phyloP scores from a whole-genome alignment of 495 filamentous ascomycete species.

The Xylaria scruposa region DNA sequence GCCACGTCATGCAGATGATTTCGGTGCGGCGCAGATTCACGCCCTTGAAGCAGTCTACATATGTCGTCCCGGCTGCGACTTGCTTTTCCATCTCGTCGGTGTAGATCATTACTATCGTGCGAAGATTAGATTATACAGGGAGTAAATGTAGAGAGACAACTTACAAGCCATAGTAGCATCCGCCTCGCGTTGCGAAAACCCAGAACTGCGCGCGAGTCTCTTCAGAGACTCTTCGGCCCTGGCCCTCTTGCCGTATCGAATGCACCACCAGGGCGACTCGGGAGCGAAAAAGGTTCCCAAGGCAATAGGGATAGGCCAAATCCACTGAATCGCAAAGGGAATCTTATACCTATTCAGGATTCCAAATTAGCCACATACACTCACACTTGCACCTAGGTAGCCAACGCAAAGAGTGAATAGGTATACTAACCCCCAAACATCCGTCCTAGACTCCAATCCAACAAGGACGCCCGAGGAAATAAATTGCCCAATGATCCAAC shows the following conservation, averaged over 20 bases:
- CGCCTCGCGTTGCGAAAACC: slow-evolving; percentile 38
- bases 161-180: slow-evolving; percentile 40
- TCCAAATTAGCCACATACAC: slow-evolving; percentile 33
- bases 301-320: slow-evolving; percentile 58
- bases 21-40: slow-evolving; percentile 72
- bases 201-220: slow-evolving; percentile 57
- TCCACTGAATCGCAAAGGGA: slow-evolving; percentile 63
- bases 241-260: slow-evolving; percentile 63
- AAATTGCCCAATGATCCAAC: slow-evolving; percentile 72
- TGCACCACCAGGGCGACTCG: slow-evolving; percentile 80
- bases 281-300: slow-evolving; percentile 67
- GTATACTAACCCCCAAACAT: slow-evolving; percentile 27
- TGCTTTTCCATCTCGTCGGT: slow-evolving; percentile 65
- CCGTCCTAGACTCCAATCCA: slow-evolving; percentile 16
- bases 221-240: slow-evolving; percentile 53
- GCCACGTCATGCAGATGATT: slow-evolving; percentile 71
- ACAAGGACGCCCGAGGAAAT: slow-evolving; percentile 66
- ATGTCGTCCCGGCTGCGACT: slow-evolving; percentile 60
- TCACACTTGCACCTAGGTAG: background rate
- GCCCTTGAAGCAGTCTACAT: slow-evolving; percentile 70
- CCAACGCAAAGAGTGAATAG: slow-evolving; percentile 47
- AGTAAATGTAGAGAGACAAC: too few species aligned
- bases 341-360: slow-evolving; percentile 59
- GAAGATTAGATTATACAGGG: too few species aligned
- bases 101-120: slow-evolving; percentile 51